A percentile compares a stretch with the other conserved stretches of the same genome.
These are phyloP conservation scores for Colletotrichum simmondsii DNA, from an alignment of 2,329 filamentous ascomycete species.

Conservation along the genomic window DNA sequence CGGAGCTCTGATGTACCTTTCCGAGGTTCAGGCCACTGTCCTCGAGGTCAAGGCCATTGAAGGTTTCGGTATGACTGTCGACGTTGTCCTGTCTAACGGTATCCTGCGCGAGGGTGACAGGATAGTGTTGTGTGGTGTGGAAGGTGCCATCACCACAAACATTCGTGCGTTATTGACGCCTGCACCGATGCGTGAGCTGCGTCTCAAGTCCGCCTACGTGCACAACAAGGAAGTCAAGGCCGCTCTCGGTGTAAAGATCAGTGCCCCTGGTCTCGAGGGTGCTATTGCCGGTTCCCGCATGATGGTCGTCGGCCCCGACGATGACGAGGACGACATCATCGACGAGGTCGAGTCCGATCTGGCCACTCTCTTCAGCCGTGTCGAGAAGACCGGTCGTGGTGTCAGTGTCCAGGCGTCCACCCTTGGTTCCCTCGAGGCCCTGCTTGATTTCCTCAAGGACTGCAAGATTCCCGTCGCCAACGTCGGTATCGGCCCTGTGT, in stretches of 20 bases:
- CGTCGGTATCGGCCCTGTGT: constrained; percentile 96
- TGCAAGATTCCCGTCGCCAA: constrained; percentile 98
- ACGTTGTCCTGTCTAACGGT: constrained; percentile 96
- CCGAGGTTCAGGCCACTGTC: constrained; percentile 96
- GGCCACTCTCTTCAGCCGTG: constrained; percentile 88
- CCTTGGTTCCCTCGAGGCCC: constrained; percentile 92
- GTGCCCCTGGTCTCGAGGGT: constrained; percentile 92
- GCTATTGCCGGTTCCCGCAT: constrained; percentile 96
- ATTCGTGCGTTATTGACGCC: constrained; percentile 95
- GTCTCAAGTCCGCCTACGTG: constrained; percentile 95
- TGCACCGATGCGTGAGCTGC: constrained; percentile 90
- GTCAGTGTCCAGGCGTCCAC: constrained; percentile 98
- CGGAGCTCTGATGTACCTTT: constrained; percentile 96
- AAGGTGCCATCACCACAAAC: constrained; percentile 94
- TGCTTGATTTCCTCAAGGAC: constrained; percentile 94
- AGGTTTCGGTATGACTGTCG: constrained; percentile 98
- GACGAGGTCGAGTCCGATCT: constrained; percentile 97
- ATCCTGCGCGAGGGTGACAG: constrained; percentile 93
- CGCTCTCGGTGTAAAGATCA: constrained; percentile 98
- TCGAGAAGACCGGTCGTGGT: constrained; percentile 92
- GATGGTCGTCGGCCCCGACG: constrained; percentile 92
- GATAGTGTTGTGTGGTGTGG: constrained; percentile 95
- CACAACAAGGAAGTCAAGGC: constrained; percentile 99
- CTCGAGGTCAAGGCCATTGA: constrained; percentile 99
- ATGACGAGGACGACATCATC: constrained; percentile 96